phyloP scores from a whole-genome alignment of 257 asterid genomes.

The Solanum bukasovii region DNA sequence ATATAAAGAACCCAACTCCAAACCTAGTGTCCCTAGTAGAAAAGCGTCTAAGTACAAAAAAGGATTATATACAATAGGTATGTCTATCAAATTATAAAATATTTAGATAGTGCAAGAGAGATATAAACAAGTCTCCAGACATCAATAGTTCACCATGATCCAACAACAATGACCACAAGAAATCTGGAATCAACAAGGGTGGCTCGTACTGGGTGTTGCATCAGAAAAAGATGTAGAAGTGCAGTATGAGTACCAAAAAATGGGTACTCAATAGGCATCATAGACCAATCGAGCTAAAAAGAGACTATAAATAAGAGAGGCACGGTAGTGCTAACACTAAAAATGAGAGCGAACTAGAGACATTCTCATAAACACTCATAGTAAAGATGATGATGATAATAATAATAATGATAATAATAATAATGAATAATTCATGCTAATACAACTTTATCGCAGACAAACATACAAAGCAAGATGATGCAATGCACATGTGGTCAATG shows the following conservation, averaged over 20 bases:
- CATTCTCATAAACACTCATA: no score
- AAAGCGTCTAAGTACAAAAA: not conserved
- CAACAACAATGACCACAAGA: not conserved
- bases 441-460: no score
- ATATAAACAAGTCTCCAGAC: no score
- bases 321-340: not conserved
- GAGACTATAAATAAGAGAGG: not conserved
- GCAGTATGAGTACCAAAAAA: not conserved
- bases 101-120: no score
- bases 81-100: no score
- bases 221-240: not conserved
- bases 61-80: no score
- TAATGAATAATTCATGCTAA: not conserved
- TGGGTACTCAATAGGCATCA: not conserved
- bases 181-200: not conserved
- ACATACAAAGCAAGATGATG: not conserved
- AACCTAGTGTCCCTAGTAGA: not conserved
- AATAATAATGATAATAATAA: no score
- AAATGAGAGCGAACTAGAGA: not conserved
- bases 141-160: not conserved
- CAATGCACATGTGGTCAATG: not conserved
- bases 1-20: not conserved
- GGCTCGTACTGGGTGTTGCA: not conserved
- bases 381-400: not conserved
- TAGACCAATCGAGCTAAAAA: not conserved